A percentile compares a stretch with the other conserved stretches of the same genome.
Evolutionary conservation across 2,329 filamentous ascomycete genomes (phyloP).

Genomic region (Exophiala alcalophila): DNA sequence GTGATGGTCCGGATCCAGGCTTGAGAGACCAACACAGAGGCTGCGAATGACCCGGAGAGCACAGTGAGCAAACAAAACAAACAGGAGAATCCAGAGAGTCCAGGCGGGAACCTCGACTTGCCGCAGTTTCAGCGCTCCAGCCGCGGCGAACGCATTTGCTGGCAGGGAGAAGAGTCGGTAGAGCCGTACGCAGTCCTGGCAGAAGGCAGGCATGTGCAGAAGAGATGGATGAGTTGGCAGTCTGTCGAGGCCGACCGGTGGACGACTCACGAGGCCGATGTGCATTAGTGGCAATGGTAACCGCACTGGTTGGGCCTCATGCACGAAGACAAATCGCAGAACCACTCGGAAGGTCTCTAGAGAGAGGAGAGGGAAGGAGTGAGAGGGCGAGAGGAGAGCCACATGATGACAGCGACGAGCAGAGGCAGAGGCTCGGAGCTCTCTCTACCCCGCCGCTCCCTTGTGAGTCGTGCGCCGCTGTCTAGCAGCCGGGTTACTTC

Average conservation of each 20-base stretch:
- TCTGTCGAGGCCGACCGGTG: slow-evolving; percentile 2
- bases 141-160: slow-evolving; percentile 13
- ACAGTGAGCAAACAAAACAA: too few species aligned
- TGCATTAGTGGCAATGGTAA: slow-evolving; percentile 13
- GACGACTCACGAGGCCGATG: not conserved
- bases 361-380: slow-evolving; percentile 9
- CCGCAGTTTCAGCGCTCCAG: slow-evolving; percentile 13
- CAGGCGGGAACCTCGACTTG: slow-evolving; percentile 11
- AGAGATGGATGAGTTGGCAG: slow-evolving; percentile 14
- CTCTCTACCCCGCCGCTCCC: slow-evolving; percentile 8
- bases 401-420: slow-evolving; percentile 10
- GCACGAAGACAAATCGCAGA: too few species aligned
- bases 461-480: not conserved
- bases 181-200: slow-evolving; percentile 1
- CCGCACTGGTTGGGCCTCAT: slow-evolving; percentile 2
- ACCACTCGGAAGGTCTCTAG: too few species aligned
- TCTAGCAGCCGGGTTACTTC: slow-evolving; percentile 3
- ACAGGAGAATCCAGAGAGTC: slow-evolving; percentile 6
- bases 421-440: not conserved
- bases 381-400: slow-evolving; percentile 2
- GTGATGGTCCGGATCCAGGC: slow-evolving; percentile 19
- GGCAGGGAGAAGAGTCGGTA: slow-evolving; percentile 3
- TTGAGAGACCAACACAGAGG: slow-evolving; percentile 15
- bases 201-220: slow-evolving; percentile 12
- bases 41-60: slow-evolving; percentile 10